Evolutionary conservation across 2,329 filamentous ascomycete genomes (phyloP).

Genomic region (Monilinia fructicola): DNA sequence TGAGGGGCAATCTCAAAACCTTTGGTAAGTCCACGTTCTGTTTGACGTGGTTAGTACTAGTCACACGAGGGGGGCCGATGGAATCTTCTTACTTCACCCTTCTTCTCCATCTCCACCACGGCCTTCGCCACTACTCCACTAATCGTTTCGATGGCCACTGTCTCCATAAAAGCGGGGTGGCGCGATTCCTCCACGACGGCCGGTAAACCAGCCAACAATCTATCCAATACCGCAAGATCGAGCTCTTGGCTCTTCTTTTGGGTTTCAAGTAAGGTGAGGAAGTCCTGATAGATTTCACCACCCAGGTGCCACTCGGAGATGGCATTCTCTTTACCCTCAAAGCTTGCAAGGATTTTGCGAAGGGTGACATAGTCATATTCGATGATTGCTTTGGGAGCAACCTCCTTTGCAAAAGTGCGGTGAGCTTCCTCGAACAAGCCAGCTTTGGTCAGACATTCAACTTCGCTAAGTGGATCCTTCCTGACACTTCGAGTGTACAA

Average conservation of each 20-base stretch:
- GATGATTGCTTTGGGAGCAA: conserved; percentile 80
- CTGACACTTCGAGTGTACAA: conserved; percentile 73
- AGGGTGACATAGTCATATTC: conserved; percentile 75
- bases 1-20: conserved; percentile 63
- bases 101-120: conserved; percentile 55
- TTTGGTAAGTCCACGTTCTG: conserved; percentile 47
- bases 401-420: conserved; percentile 73
- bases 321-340: conserved; percentile 59
- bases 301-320: conserved; percentile 76
- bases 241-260: conserved; percentile 44
- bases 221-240: conserved; percentile 52
- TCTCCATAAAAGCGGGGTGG: conserved; percentile 51
- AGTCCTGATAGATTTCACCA: conserved; percentile 73
- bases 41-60: conserved; percentile 3
- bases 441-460: conserved; percentile 77
- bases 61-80: neutral
- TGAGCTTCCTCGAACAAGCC: conserved; percentile 79
- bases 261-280: conserved; percentile 53
- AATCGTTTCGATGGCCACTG: conserved; percentile 81
- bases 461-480: conserved; percentile 68
- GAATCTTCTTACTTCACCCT: conserved; percentile 53
- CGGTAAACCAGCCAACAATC: conserved; percentile 56
- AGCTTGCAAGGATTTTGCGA: conserved; percentile 67
- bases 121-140: conserved; percentile 68
- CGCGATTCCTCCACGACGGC: conserved; percentile 46